These are phyloP conservation scores for Seiridium cupressi DNA, from an alignment of 2,329 filamentous ascomycete genomes.

Conservation along the genomic window DNA sequence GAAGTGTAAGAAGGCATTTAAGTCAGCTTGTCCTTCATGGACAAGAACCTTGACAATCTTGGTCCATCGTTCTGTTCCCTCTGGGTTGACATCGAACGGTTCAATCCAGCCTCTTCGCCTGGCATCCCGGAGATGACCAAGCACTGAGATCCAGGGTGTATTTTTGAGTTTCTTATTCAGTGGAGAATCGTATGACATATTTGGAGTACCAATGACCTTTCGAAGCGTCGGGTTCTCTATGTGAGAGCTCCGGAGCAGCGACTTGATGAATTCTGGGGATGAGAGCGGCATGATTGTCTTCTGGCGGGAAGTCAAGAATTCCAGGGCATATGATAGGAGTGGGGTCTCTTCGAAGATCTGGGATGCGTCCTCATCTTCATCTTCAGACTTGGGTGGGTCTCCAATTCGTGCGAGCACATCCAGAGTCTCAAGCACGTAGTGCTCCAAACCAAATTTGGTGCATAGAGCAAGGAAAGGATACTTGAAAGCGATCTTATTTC, in stretches of 20 bases:
- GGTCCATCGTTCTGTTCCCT: conserved; percentile 28
- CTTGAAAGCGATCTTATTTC: conserved; percentile 23
- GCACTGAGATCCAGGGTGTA: conserved; percentile 28
- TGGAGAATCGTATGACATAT: conserved; percentile 8
- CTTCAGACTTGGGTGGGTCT: neutral
- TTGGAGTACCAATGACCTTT: conserved; percentile 18
- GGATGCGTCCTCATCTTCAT: neutral
- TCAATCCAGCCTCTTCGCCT: conserved; percentile 28
- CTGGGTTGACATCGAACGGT: conserved; percentile 22
- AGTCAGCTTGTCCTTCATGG: conserved; percentile 23
- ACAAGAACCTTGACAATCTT: conserved; percentile 24
- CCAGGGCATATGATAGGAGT: conserved; percentile 28
- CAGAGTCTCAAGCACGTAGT: conserved; percentile 25
- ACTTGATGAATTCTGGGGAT: conserved; percentile 21
- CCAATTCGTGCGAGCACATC: neutral
- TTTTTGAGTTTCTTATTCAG: conserved; percentile 15
- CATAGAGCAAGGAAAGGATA: conserved; percentile 30
- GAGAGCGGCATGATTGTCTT: conserved; percentile 33
- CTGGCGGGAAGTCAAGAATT: conserved; percentile 31
- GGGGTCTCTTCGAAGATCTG: conserved; percentile 19
- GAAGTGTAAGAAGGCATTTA: conserved; percentile 19
- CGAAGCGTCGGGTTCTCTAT: conserved; percentile 14
- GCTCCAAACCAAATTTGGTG: conserved; percentile 29
- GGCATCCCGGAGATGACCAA: conserved; percentile 29
- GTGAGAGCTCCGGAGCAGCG: conserved; percentile 18